Conservation (phyloP, 169 alveolate species). For the Cryptosporidium ryanae region DNA sequence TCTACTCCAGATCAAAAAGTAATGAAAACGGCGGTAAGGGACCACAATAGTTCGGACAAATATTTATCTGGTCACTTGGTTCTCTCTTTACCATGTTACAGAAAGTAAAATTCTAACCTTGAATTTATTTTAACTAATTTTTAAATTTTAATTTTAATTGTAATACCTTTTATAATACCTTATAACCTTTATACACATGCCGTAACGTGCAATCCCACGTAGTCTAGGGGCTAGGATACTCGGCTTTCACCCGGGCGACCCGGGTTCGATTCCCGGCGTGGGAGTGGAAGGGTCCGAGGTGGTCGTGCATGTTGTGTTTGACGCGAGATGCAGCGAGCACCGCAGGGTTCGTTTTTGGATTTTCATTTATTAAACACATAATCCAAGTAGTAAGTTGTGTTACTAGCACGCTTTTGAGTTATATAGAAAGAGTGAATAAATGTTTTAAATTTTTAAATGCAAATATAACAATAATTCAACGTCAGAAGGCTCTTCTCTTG, state of each 20-base stretch:
- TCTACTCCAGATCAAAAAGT: no score
- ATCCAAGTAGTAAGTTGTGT: no score
- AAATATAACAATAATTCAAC: no score
- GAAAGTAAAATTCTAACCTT: neutral
- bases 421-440: no score
- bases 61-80: no score
- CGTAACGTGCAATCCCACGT: conserved; percentile 76
- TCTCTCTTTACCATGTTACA: neutral
- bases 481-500: no score
- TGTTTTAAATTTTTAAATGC: no score
- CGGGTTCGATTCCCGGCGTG: conserved; percentile 85
- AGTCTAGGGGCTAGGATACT: conserved; percentile 84
- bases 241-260: conserved; percentile 85
- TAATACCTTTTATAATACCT: neutral
- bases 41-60: no score
- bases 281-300: conserved; percentile 66
- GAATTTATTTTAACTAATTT: neutral
- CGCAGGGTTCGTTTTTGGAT: no score
- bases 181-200: neutral
- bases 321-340: neutral
- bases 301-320: neutral
- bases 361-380: no score
- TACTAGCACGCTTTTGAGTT: no score
- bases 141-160: neutral
- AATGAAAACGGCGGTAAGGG: no score